Conservation (phyloP, 1,139 yeast genomes). For the Lodderomyces margitis region DNA sequence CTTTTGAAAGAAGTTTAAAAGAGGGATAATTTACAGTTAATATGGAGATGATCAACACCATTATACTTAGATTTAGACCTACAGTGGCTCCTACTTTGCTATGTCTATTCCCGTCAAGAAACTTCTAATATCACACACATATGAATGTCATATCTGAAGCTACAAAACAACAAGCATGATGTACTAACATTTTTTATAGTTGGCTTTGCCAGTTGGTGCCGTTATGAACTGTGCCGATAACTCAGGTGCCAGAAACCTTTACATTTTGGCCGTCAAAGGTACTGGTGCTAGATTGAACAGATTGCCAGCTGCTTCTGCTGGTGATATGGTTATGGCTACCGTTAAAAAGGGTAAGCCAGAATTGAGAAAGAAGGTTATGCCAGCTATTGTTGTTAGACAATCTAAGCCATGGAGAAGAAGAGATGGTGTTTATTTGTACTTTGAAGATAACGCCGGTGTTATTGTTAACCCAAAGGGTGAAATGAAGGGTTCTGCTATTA, state of each 20-base stretch:
- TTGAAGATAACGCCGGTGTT: conserved; percentile 99
- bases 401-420: conserved; percentile 99
- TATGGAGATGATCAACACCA: too few species aligned
- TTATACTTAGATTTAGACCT: too few species aligned
- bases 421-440: conserved; percentile 99
- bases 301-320: conserved; percentile 99
- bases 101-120: neutral
- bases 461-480: conserved; percentile 99
- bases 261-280: conserved; percentile 99
- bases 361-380: conserved; percentile 99
- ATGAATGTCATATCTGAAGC: neutral
- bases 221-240: conserved; percentile 99
- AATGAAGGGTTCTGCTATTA: conserved; percentile 99
- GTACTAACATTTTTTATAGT: conserved; percentile 32
- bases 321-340: conserved; percentile 99
- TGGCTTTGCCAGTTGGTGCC: conserved; percentile 99
- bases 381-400: conserved; percentile 99
- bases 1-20: too few species aligned
- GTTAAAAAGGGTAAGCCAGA: conserved; percentile 99
- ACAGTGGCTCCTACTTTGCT: neutral
- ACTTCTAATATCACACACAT: neutral
- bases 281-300: conserved; percentile 99
- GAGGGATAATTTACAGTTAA: too few species aligned
- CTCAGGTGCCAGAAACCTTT: conserved; percentile 99
- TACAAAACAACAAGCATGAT: neutral